Evolutionary conservation across 306 rosid genomes (phyloP).

Genomic region (Cyamopsis tetragonoloba): DNA sequence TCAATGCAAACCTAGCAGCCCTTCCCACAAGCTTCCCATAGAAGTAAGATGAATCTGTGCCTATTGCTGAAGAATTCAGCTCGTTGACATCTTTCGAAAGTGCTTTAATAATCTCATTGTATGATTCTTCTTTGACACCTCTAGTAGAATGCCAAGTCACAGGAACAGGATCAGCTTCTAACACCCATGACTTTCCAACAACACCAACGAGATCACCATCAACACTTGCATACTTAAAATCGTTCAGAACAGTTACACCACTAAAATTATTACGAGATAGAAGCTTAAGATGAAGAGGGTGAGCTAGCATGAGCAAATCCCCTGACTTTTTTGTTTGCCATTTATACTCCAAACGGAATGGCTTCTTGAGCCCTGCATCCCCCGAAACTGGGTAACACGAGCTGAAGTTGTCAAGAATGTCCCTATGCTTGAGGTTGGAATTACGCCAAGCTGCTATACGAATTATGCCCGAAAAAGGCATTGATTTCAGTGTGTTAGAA

Average conservation of each 20-base stretch:
- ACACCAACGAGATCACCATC: constrained; percentile 94
- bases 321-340: constrained; percentile 17
- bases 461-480: constrained; percentile 51
- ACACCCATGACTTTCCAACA: constrained; percentile 73
- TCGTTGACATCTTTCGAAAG: constrained; percentile 63
- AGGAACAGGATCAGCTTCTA: constrained; percentile 51
- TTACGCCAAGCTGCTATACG: constrained; percentile 51
- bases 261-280: neutral
- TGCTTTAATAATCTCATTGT: constrained; percentile 51
- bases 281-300: constrained; percentile 26
- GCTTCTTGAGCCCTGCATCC: constrained; percentile 38
- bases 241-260: constrained; percentile 46
- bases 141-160: constrained; percentile 72
- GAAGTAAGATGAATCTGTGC: constrained; percentile 60
- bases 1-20: constrained; percentile 84
- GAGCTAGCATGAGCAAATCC: constrained; percentile 23
- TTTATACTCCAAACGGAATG: constrained; percentile 24
- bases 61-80: constrained; percentile 35
- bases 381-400: constrained; percentile 72
- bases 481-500: constrained; percentile 38
- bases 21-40: constrained; percentile 76
- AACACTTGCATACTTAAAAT: constrained; percentile 64
- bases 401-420: constrained; percentile 47
- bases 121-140: constrained; percentile 51
- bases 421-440: constrained; percentile 28